Evolutionary conservation across 2,329 filamentous ascomycete species (phyloP).

Genomic region (Aspergillus fructus): DNA sequence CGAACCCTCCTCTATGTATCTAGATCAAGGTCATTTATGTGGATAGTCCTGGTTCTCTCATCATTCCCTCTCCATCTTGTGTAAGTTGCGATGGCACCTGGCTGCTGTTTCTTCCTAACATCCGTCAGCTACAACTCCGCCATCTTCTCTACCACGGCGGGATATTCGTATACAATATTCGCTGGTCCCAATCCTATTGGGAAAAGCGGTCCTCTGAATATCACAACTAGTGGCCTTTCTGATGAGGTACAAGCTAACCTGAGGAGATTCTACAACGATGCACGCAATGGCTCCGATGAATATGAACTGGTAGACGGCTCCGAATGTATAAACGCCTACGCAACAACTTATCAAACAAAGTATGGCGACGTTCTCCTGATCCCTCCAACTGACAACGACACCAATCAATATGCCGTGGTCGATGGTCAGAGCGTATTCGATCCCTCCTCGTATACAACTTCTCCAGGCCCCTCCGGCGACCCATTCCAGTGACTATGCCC

Average conservation of each 20-base stretch:
- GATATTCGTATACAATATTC: conserved; percentile 9
- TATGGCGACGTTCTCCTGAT: neutral
- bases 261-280: neutral
- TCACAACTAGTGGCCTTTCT: no score
- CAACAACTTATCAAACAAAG: neutral
- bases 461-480: neutral
- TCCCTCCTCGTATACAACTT: neutral
- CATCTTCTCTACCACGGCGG: conserved; percentile 12
- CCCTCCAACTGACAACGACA: neutral
- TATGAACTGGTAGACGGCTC: neutral
- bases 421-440: neutral
- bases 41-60: conserved; percentile 13
- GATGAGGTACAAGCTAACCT: neutral
- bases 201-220: neutral
- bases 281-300: neutral
- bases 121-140: conserved; percentile 16
- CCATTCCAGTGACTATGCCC: neutral
- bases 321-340: neutral
- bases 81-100: neutral
- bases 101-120: neutral
- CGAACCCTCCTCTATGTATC: conserved; percentile 24
- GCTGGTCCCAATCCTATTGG: neutral
- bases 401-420: neutral
- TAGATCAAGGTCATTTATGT: conserved; percentile 32
- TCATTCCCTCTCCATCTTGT: conserved; percentile 17